phyloP scores from a whole-genome alignment of 2,329 filamentous ascomycete species.

The Zymoseptoria tritici region DNA sequence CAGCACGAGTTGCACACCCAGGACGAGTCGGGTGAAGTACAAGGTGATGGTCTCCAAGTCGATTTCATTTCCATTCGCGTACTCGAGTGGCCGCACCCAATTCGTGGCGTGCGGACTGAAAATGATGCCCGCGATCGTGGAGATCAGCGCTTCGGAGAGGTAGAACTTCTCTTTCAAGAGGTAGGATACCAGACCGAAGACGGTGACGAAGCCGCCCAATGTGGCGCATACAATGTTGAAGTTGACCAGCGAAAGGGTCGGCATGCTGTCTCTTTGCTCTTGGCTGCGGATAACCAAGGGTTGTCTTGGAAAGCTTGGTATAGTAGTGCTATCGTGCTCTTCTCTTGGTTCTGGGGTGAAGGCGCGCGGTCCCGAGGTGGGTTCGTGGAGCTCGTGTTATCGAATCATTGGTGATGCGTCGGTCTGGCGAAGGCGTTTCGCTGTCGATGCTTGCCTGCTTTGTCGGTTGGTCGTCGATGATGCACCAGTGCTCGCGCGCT shows the following conservation, averaged over 20 bases:
- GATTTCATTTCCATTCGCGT: conserved; percentile 51
- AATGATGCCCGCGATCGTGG: conserved; percentile 66
- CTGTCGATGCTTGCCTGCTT: conserved; percentile 3
- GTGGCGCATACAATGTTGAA: conserved; percentile 81
- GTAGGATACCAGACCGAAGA: conserved; percentile 88
- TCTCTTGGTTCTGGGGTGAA: not conserved
- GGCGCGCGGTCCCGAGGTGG: not conserved
- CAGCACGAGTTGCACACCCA: conserved; percentile 83
- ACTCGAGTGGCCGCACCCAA: conserved; percentile 65
- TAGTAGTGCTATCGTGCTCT: not conserved
- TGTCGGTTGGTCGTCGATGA: not conserved
- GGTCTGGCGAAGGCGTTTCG: not conserved
- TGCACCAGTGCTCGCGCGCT: too few species aligned
- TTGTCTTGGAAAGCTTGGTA: not conserved
- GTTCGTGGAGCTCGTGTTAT: conserved; percentile 21
- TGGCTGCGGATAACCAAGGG: too few species aligned
- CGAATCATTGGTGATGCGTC: conserved; percentile 13
- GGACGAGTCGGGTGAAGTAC: conserved; percentile 77
- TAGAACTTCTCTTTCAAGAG: conserved; percentile 86
- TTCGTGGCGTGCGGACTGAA: conserved; percentile 74
- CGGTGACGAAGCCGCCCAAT: conserved; percentile 76
- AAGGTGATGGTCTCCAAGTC: conserved; percentile 68
- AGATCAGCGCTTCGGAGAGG: conserved; percentile 86
- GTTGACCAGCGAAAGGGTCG: conserved; percentile 50
- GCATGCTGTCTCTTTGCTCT: conserved; percentile 39